Evolutionary conservation across 345 rosid genomes (phyloP), one percentile per base, ranked within the genome.

Genomic region (Rhodomyrtus tomentosa): DNA sequence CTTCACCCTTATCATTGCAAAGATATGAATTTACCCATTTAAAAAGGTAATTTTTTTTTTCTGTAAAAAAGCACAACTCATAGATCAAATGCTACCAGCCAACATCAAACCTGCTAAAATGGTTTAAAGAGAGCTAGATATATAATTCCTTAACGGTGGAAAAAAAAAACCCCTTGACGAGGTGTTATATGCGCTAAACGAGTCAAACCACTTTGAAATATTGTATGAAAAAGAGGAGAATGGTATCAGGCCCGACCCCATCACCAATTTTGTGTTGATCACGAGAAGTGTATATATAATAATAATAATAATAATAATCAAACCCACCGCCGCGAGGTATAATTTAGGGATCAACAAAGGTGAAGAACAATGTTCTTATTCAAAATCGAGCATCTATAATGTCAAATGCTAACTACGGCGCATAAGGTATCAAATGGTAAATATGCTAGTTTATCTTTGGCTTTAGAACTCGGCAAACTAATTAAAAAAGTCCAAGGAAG

Each of bases 351-450:
- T 53, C 25, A 25, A 7, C 55, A 53, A 3, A 21, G 10, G 55
- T 24, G 9, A 53, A 21, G 24, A 20, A 29, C 1, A 1, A 16
- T 16, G 0, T 32, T 62, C 6, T 32, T 1, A 0, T 7, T 62
- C 7, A 10, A 62, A 62, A 4, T 62, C 3, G 5, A 16, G 22
- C 3, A 32, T 32, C 0, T 62, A 4, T 0, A 32, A 16, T 0
- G 5, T 1, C 0, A 1, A 1, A 62, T 16, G 0, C 16, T 15
- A 7, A 62, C 8, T 0, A 0, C 0, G 2, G 18, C 0, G 9
- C 0, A 21, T 29, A 3, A 29, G 15, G 29, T 29, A 0, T 29
- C 2, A 9, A 6, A 2, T 7, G 1, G 6, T 0, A 2, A 36
- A 68, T 68, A 12, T 29, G 10, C 4, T 36, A 0, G 3, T 16